Percentiles rank a stretch among this genome's conserved stretches.
Evolutionary conservation across 2,329 filamentous ascomycete genomes (phyloP).

Genomic region (Fusarium beomiforme): DNA sequence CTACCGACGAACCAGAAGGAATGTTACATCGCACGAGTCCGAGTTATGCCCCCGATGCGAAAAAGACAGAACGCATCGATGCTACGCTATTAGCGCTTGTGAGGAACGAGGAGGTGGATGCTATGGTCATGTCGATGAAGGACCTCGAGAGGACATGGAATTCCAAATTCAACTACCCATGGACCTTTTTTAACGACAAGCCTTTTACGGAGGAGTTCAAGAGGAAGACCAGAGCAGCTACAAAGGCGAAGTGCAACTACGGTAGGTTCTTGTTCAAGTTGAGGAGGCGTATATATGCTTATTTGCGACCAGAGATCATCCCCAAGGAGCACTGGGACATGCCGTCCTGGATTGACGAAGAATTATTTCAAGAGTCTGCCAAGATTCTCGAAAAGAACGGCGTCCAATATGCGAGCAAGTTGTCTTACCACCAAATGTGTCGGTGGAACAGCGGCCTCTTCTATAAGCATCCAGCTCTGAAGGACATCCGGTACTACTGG

Average conservation of each 20-base stretch:
- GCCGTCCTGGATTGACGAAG: constrained; percentile 90
- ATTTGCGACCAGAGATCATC: constrained; percentile 73
- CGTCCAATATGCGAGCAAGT: constrained; percentile 88
- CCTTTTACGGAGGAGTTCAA: constrained; percentile 96
- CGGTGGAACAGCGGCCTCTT: constrained; percentile 99
- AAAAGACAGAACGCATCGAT: constrained; percentile 85
- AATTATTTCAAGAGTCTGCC: constrained; percentile 86
- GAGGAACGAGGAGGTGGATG: constrained; percentile 86
- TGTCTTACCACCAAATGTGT: constrained; percentile 99
- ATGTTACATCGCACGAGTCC: constrained; percentile 76
- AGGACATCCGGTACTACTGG: constrained; percentile 92
- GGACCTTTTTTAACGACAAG: constrained; percentile 98
- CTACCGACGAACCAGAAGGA: constrained; percentile 84
- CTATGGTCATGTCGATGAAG: constrained; percentile 86
- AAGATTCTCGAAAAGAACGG: constrained; percentile 83
- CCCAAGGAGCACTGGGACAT: constrained; percentile 96
- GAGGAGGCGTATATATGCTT: neutral
- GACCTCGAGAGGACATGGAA: constrained; percentile 98
- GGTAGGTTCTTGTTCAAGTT: constrained; percentile 61
- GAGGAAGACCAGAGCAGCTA: constrained; percentile 78
- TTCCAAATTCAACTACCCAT: constrained; percentile 98
- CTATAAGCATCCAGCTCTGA: constrained; percentile 92
- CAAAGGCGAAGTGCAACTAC: constrained; percentile 88
- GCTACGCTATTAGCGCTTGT: constrained; percentile 93
- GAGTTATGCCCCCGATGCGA: constrained; percentile 80